These are phyloP conservation scores for Wallacemonas sp. DNA, from an alignment of 208 protist genomes.

Conservation along the genomic window DNA sequence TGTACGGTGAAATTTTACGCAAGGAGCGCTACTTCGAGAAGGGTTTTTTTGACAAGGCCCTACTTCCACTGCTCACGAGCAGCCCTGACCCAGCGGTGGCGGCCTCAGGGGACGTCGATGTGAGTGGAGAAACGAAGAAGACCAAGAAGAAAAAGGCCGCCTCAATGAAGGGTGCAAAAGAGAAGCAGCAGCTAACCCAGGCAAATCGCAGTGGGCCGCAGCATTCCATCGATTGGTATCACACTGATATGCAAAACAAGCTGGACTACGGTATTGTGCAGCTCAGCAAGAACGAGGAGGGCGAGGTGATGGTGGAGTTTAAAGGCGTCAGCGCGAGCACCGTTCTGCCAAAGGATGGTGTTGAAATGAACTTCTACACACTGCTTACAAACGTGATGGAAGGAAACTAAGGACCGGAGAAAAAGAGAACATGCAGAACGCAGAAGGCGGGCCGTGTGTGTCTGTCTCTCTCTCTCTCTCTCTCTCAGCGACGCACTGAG, in stretches of 20 bases:
- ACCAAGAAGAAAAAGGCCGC: conserved; percentile 6
- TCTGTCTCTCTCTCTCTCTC: too few species aligned
- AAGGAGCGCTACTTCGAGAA: conserved; percentile 64
- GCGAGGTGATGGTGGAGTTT: conserved; percentile 59
- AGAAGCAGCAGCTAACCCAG: too few species aligned
- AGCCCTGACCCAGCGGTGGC: neutral
- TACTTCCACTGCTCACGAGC: conserved; percentile 14
- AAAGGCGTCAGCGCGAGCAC: conserved; percentile 56
- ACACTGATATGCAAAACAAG: conserved; percentile 19
- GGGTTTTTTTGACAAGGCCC: conserved; percentile 59
- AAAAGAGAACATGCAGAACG: too few species aligned
- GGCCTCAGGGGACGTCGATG: neutral
- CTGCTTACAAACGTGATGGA: conserved; percentile 72
- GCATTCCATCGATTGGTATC: conserved; percentile 23
- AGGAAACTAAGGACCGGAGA: conserved; percentile 21
- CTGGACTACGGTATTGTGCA: conserved; percentile 86
- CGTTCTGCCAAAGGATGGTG: conserved; percentile 63
- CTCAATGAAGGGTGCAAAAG: too few species aligned
- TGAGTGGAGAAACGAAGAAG: conserved; percentile 2
- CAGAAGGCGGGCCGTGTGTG: too few species aligned
- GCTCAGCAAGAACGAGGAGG: conserved; percentile 67
- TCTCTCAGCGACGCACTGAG: too few species aligned
- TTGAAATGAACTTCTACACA: conserved; percentile 50
- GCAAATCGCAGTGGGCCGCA: too few species aligned
- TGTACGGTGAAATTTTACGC: conserved; percentile 78